Base-by-base conservation (phyloP, 2,329 filamentous ascomycete genomes). In the Aspergillus uvarum region DNA sequence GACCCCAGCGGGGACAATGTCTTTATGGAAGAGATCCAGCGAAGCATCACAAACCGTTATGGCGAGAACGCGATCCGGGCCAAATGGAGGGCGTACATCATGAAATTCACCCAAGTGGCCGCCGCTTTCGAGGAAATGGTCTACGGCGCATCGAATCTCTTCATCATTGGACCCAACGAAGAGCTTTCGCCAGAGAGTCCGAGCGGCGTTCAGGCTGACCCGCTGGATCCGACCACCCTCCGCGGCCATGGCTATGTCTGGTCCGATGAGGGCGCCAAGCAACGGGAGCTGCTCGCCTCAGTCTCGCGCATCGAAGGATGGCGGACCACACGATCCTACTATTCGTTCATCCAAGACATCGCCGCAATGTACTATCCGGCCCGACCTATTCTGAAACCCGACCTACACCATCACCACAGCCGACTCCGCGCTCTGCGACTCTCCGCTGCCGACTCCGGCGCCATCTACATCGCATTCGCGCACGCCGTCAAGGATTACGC, bases 51-150 rank as follows among this genome's bases (percentile, higher is more conserved):
- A 32, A 89, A 92, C 47, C 85, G 95, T 16, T 90, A 94, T 63
- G 95, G 95, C 49, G 92, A 99, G 76, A 89, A 91, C 59, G 92
- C 92, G 1, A 90, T 99, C 58, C 86, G 95, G 22, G 88, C 91
- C 32, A 97, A 96, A 77, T 98, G 93, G 90, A 87, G 93, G 19
- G 90, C 92, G 62, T 99, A 95, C 88, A 89, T 98, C n/a, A 83
- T 89, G 59, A 95, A 93, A 74, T 98, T 99, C 72, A 95, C 92
- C 0, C 88, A 95, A 51, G 89, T 99, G 51, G 89, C 95, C 1
- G 92, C 95, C 1, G 91, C 93, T 12, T 98, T 98, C 66, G 95
- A 99, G 74, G 95, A 99, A 77, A 89, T 86, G 38, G 95, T 99
- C 4, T 99, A 96, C 70, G 96, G 95, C 29, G 92, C 92, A 12